phyloP scores from a whole-genome alignment of 2,329 filamentous ascomycete species.

The Ophiosphaerella korrae region DNA sequence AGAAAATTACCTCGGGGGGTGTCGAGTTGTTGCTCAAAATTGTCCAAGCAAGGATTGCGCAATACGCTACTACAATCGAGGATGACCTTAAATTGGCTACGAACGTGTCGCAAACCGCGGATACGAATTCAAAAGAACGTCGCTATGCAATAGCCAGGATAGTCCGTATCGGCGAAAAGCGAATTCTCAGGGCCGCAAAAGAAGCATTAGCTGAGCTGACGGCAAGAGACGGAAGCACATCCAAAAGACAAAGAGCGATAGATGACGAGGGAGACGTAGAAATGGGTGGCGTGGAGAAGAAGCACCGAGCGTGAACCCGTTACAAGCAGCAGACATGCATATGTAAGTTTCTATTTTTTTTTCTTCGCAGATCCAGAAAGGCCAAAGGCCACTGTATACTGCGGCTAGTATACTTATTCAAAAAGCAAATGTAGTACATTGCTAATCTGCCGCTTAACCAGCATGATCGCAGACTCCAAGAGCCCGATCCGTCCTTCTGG shows the following conservation, averaged over 20 bases:
- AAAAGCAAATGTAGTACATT: conserved; percentile 5
- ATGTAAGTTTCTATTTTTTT: conserved; percentile 28
- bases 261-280: conserved; percentile 36
- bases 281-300: conserved; percentile 34
- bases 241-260: conserved; percentile 31
- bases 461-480: conserved; percentile 2
- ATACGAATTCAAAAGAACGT: conserved; percentile 21
- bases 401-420: conserved; percentile 19
- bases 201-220: conserved; percentile 27
- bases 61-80: conserved; percentile 61
- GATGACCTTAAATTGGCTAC: conserved; percentile 56
- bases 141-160: conserved; percentile 64
- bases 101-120: conserved; percentile 42
- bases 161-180: conserved; percentile 75
- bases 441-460: conserved; percentile 22
- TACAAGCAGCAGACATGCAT: conserved; percentile 3
- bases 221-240: conserved; percentile 37
- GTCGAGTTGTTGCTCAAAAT: conserved; percentile 48
- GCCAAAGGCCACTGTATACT: conserved; percentile 1
- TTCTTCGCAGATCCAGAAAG: conserved; percentile 4
- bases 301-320: conserved; percentile 25
- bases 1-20: conserved; percentile 47
- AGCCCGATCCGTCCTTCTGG: conserved; percentile 1
- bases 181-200: conserved; percentile 63
- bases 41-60: conserved; percentile 47